Evolutionary conservation across 441 rosid genomes (phyloP).

Genomic region (Hura crepitans): DNA sequence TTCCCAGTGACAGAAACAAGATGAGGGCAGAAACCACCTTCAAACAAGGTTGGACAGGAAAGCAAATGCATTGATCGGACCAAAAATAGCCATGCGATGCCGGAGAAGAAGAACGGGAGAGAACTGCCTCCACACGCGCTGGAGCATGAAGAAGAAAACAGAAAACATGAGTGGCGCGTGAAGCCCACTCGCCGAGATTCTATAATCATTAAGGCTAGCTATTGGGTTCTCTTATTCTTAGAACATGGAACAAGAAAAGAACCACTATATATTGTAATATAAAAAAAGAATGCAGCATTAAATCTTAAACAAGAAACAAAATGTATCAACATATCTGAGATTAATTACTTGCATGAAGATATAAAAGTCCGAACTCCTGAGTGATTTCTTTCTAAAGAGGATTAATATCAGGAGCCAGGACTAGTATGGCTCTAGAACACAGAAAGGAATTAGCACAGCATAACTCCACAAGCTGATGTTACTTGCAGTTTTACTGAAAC

Average conservation of each 20-base stretch:
- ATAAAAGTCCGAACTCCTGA: slow-evolving; percentile 57
- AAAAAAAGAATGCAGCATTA: neutral
- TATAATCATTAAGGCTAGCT: slow-evolving; percentile 9
- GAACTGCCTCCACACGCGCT: too few relatives aligned
- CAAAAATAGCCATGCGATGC: too few relatives aligned
- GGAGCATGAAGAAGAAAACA: too few relatives aligned
- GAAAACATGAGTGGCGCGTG: too few relatives aligned
- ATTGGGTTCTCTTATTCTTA: neutral
- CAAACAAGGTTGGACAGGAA: too few relatives aligned
- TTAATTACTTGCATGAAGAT: slow-evolving; percentile 53
- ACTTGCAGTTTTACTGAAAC: neutral
- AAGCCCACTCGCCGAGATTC: too few relatives aligned
- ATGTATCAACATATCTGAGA: neutral
- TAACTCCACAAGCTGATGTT: too few relatives aligned
- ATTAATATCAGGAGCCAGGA: slow-evolving; percentile 57
- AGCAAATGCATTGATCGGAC: too few relatives aligned
- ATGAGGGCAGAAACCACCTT: too few relatives aligned
- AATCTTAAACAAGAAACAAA: slow-evolving; percentile 3
- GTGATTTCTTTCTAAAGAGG: slow-evolving; percentile 72
- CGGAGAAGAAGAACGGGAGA: too few relatives aligned
- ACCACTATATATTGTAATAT: neutral
- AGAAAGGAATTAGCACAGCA: slow-evolving; percentile 9
- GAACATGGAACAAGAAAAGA: neutral
- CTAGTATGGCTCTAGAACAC: slow-evolving; percentile 55
- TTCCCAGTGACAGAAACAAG: too few relatives aligned